These are phyloP conservation scores for Brassica balearica DNA, from an alignment of 441 rosid genomes.

Conservation along the genomic window DNA sequence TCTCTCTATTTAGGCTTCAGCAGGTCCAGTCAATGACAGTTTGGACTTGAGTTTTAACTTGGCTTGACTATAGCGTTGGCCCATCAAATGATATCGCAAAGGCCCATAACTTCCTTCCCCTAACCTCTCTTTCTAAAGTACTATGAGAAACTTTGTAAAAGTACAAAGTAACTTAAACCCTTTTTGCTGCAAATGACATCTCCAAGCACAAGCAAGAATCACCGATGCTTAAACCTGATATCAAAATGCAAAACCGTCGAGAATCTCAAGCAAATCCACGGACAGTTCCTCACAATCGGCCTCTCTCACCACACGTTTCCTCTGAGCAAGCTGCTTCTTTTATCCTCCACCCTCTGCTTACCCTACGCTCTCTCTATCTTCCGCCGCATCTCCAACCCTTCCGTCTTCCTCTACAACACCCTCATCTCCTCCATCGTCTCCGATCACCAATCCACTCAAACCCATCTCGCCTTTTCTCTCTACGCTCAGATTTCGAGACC, in stretches of 20 bases:
- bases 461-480: slow-evolving; percentile 55
- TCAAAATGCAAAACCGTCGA: slow-evolving; percentile 53
- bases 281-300: slow-evolving; percentile 54
- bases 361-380: slow-evolving; percentile 58
- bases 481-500: slow-evolving; percentile 52
- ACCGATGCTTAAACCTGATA: slow-evolving; percentile 49
- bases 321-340: slow-evolving; percentile 59
- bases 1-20: background rate
- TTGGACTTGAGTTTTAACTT: background rate
- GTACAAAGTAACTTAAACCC: background rate
- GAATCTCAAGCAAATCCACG: slow-evolving; percentile 59
- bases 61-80: background rate
- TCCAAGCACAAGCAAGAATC: slow-evolving; percentile 47
- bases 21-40: background rate
- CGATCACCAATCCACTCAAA: slow-evolving; percentile 35
- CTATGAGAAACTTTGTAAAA: background rate
- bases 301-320: slow-evolving; percentile 67
- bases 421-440: slow-evolving; percentile 60
- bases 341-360: slow-evolving; percentile 46
- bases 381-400: slow-evolving; percentile 52
- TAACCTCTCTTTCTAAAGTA: background rate
- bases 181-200: slow-evolving; percentile 49
- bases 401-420: slow-evolving; percentile 68
- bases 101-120: background rate
- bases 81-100: background rate